These are phyloP conservation scores for Metschnikowia shivogae DNA, from an alignment of 805 yeast genomes.

Conservation along the genomic window DNA sequence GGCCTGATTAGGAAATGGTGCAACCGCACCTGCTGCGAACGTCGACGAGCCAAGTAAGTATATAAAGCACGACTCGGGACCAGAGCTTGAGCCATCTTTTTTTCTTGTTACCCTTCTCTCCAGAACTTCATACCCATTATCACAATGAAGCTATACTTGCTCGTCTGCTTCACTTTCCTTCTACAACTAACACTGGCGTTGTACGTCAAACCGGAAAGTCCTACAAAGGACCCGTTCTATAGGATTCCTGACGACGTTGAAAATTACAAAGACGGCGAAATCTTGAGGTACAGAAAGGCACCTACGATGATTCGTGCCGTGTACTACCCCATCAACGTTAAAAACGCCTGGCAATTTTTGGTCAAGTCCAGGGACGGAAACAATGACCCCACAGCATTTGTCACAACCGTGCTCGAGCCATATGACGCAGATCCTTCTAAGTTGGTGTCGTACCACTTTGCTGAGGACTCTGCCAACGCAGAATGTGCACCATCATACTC, in stretches of 20 bases:
- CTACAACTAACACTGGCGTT: neutral
- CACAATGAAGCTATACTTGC: neutral
- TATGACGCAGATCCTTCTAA: constrained; percentile 22
- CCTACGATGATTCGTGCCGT: constrained; percentile 10
- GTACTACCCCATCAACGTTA: constrained; percentile 9
- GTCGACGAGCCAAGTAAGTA: neutral
- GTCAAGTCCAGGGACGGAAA: constrained; percentile 20
- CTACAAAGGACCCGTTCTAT: constrained; percentile 11
- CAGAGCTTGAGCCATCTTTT: no score
- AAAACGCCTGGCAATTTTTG: constrained; percentile 22
- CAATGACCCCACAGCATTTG: constrained; percentile 20
- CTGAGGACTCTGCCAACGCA: constrained; percentile 20
- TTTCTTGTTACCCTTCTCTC: no score
- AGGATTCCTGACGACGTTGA: constrained; percentile 7
- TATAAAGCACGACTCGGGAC: neutral
- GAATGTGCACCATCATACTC: constrained; percentile 24
- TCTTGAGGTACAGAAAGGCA: constrained; percentile 7
- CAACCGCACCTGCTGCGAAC: neutral
- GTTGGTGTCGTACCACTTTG: constrained; percentile 19
- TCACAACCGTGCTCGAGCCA: constrained; percentile 23
- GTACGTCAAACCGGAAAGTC: constrained; percentile 4
- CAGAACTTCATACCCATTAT: no score
- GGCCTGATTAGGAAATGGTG: neutral
- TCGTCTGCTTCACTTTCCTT: neutral
- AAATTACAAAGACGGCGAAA: constrained; percentile 9